Evolutionary conservation across 73 alveolate species (phyloP).

Genomic region (Diophrys appendiculata): DNA sequence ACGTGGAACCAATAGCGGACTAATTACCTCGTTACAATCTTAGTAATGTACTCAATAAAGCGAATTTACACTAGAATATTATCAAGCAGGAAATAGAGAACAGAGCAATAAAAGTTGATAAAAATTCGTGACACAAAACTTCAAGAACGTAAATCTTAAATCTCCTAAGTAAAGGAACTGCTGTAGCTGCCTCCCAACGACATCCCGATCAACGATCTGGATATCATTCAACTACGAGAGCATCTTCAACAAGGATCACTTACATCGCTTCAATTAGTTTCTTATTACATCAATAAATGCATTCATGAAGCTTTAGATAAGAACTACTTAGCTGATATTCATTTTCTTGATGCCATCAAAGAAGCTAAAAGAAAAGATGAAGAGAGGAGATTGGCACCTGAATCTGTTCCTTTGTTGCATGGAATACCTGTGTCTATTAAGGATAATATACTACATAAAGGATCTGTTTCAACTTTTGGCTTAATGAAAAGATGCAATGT

Average conservation of each 20-base stretch:
- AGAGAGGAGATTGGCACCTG: neutral
- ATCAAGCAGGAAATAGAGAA: no score
- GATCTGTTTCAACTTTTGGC: constrained; percentile 27
- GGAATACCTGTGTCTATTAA: neutral
- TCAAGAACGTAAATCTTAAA: neutral
- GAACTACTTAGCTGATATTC: neutral
- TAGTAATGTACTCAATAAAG: no score
- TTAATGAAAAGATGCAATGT: constrained; percentile 12
- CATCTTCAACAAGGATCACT: neutral
- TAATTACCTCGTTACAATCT: no score
- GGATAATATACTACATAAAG: neutral
- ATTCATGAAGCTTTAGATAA: neutral
- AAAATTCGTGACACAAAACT: neutral
- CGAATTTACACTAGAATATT: no score
- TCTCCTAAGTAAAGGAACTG: neutral
- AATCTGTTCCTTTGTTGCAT: neutral
- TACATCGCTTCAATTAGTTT: neutral
- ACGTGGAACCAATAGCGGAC: no score
- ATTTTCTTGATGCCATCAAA: neutral
- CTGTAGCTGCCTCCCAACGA: neutral
- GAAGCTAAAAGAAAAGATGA: neutral
- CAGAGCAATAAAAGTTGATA: no score
- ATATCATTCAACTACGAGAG: neutral
- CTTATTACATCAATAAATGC: neutral
- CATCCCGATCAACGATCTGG: neutral